phyloP scores from a whole-genome alignment of 805 yeast genomes.

The Lachancea kluyveri region DNA sequence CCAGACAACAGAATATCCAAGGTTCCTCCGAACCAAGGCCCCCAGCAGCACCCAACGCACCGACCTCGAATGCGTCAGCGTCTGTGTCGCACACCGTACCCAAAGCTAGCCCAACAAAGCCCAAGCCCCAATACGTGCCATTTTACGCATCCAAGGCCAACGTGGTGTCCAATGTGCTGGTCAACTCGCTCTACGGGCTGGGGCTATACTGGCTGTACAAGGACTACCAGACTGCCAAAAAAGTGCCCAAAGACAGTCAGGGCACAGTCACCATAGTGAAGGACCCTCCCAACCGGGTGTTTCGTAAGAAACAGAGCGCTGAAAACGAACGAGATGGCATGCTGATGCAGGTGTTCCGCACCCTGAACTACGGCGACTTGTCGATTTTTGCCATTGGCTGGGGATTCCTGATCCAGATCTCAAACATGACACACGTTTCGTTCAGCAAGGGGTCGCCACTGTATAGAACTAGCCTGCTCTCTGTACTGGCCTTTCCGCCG shows the following conservation, averaged over 20 bases:
- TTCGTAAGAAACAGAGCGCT: slow-evolving; percentile 9
- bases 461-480: slow-evolving; percentile 12
- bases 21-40: too few relatives aligned
- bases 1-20: too few relatives aligned
- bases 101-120: slow-evolving; percentile 4
- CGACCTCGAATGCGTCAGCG: too few relatives aligned
- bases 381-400: slow-evolving; percentile 17
- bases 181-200: slow-evolving; percentile 16
- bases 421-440: slow-evolving; percentile 15
- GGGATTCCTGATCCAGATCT: slow-evolving; percentile 19
- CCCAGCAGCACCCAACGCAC: too few relatives aligned
- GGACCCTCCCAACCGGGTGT: slow-evolving; percentile 14
- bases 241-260: slow-evolving; percentile 7
- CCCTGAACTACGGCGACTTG: slow-evolving; percentile 17
- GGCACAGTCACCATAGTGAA: slow-evolving; percentile 11
- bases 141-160: slow-evolving; percentile 12
- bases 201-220: slow-evolving; percentile 18
- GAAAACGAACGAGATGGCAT: slow-evolving; percentile 2
- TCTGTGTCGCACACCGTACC: slow-evolving; percentile 5
- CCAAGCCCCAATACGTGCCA: slow-evolving; percentile 10
- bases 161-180: slow-evolving; percentile 11
- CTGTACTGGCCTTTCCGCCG: slow-evolving; percentile 18
- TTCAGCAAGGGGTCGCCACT: slow-evolving; percentile 16
- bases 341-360: slow-evolving; percentile 6
- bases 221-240: slow-evolving; percentile 13